A percentile compares a stretch with the other conserved stretches of the same genome.
Conservation (phyloP, 2,329 filamentous ascomycete species). For the Trichoderma harzianum region DNA sequence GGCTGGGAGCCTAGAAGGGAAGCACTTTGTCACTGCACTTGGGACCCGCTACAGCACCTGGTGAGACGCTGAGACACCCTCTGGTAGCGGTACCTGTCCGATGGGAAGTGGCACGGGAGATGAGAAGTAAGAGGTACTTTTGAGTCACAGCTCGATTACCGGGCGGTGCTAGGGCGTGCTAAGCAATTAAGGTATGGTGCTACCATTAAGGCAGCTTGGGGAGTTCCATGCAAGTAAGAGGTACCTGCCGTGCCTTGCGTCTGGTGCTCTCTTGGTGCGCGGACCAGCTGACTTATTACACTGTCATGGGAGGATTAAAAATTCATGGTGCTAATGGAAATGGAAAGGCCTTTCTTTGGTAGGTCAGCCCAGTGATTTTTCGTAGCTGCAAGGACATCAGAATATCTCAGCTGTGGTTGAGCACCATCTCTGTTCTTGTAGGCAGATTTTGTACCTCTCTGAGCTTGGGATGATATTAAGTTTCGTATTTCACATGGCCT, state of each 20-base stretch:
- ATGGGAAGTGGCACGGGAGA: background rate
- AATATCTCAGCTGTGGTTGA: background rate
- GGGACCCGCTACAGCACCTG: constrained; percentile 2
- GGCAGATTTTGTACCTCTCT: background rate
- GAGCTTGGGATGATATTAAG: background rate
- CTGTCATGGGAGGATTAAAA: background rate
- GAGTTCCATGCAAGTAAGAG: background rate
- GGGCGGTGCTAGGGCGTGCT: background rate
- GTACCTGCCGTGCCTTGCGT: background rate
- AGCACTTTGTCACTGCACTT: constrained; percentile 16
- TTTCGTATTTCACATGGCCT: background rate
- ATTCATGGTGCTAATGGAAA: background rate
- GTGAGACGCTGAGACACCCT: background rate
- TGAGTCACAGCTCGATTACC: background rate
- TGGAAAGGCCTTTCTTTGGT: background rate
- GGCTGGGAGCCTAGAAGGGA: constrained; percentile 21
- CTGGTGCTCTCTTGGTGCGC: background rate
- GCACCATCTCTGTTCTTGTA: background rate
- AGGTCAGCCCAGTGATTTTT: background rate
- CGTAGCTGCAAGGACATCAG: background rate
- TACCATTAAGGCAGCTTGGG: background rate
- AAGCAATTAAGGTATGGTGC: background rate
- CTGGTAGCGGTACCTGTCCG: background rate
- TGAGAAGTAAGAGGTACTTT: background rate
- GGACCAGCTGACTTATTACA: constrained; percentile 9